A percentile compares a stretch with the other conserved stretches of the same genome.
phyloP scores from a whole-genome alignment of 352 stramenopile species.

The Phytophthora ohioensis region DNA sequence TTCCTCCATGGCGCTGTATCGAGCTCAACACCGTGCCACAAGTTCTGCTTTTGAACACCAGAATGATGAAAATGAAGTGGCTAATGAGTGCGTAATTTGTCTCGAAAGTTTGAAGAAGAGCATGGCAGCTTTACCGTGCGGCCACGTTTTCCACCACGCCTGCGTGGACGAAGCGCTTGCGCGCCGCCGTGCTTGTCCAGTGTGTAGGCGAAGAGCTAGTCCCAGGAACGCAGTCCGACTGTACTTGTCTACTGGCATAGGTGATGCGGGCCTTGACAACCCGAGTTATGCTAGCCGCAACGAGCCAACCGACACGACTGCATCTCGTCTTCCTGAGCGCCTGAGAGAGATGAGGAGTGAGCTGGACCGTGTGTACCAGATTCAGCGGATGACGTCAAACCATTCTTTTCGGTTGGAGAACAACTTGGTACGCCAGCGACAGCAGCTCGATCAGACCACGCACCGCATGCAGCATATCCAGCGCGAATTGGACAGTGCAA shows the following conservation, averaged over 20 bases:
- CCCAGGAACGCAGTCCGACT: slow-evolving; percentile 29
- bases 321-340: slow-evolving; percentile 19
- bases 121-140: slow-evolving; percentile 44
- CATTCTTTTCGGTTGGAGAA: slow-evolving; percentile 47
- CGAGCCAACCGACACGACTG: background rate
- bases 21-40: background rate
- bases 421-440: slow-evolving; percentile 31
- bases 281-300: background rate
- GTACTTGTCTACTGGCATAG: slow-evolving; percentile 35
- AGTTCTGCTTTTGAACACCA: background rate
- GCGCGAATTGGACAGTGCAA: slow-evolving; percentile 33
- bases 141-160: slow-evolving; percentile 54
- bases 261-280: background rate
- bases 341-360: slow-evolving; percentile 38
- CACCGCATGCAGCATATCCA: slow-evolving; percentile 31
- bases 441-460: slow-evolving; percentile 37
- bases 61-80: slow-evolving; percentile 2
- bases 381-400: slow-evolving; percentile 44
- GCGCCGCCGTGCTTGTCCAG: slow-evolving; percentile 34
- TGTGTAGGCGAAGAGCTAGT: slow-evolving; percentile 44
- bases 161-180: slow-evolving; percentile 40
- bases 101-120: slow-evolving; percentile 45
- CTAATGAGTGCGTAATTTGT: slow-evolving; percentile 45
- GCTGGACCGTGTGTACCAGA: slow-evolving; percentile 24
- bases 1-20: slow-evolving; percentile 18